Evolutionary conservation across 306 rosid species (phyloP), one percentile per base, ranked within the genome.

Genomic region (Abrus precatorius): DNA sequence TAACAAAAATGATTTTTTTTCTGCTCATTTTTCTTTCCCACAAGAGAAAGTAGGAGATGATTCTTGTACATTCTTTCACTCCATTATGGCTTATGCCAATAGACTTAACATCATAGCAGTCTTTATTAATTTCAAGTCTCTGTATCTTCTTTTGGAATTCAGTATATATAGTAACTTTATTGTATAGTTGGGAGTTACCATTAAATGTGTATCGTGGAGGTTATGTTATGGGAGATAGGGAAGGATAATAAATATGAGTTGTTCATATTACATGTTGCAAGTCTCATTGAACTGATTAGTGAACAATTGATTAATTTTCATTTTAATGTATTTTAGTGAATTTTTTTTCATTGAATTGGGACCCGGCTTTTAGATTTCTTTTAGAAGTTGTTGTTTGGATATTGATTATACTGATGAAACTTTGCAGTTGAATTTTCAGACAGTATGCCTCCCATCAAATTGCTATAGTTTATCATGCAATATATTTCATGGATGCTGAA

Each of bases 41-140:
- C 71, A 74, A 75, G 84, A 64, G 82, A 65, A 56, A 74, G 36
- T 59, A 82, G 82, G 49, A 60, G 82, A 71, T 75, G 66, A 77
- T 83, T 79, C 79, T 61, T 86, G 95, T 90, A 92, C 87, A 90
- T 90, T 80, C 89, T 80, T 85, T 86, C 78, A 68, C 49, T 74
- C 81, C 77, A 78, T 73, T 66, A 47, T 48, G 72, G n/a, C 69
- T 73, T 66, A 47, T 48, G 72, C 27, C 69, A 61, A 63, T 74
- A 76, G 80, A 72, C 44, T 75, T 82, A 36, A 64, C 20, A 68
- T 76, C 69, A 82, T 56, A 66, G 68, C 69, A 56, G 70, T 12
- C 80, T 76, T 55, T 86, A 64, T 78, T 70, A 65, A 54, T 80
- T 80, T 69, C 77, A 79, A 30, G 47, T 72, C 14, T 63, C 69